Evolutionary conservation across 1,284 basidiomycete genomes (phyloP), one percentile per base, ranked within the genome.

Genomic region (Tremellales sp.): DNA sequence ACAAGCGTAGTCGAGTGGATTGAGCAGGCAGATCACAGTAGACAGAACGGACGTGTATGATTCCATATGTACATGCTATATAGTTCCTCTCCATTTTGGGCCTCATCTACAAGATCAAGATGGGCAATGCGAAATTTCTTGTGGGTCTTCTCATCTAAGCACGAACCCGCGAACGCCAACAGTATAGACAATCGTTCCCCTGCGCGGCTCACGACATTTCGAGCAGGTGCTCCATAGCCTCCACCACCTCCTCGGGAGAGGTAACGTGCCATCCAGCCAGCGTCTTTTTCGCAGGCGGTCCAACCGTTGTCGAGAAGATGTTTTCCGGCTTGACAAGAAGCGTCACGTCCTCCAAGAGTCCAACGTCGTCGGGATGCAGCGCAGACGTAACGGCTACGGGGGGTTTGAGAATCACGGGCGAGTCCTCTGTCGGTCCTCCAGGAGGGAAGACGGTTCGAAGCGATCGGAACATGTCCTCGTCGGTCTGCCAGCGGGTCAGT

Each of bases 391-490:
- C 80, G 3, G 83, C 82, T 16, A 91, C 74, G 6, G 87, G 88
- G 0, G 87, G 79, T 27, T 82, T 78, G 76, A 92, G 79, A 10
- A 67, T 72, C n/a, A 78, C 76, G 45, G 75, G 47, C 59, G 72
- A 47, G 60, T 47, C 56, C 62, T 42, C 75, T 73, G n/a, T 77
- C 57, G 34, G 78, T 72, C 70, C 66, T 24, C 70, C 63, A 22
- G 79, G 47, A 42, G 71, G 71, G 70, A 70, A 72, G 45, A 74
- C 61, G 5, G 67, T 61, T 47, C 81, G 79, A 1, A 94, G 77
- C 0, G 90, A 81, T 56, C 89, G 83, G 84, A 94, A 94, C 90
- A 94, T 94, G 76, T 95, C 91, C 74, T 93, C 90, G 75, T 94
- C 90, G 38, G 90, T 92, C 87, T 79, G 47, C 19, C 13, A 37